Conservation (phyloP, 2,329 filamentous ascomycete species). For the Xylaria sp. region DNA sequence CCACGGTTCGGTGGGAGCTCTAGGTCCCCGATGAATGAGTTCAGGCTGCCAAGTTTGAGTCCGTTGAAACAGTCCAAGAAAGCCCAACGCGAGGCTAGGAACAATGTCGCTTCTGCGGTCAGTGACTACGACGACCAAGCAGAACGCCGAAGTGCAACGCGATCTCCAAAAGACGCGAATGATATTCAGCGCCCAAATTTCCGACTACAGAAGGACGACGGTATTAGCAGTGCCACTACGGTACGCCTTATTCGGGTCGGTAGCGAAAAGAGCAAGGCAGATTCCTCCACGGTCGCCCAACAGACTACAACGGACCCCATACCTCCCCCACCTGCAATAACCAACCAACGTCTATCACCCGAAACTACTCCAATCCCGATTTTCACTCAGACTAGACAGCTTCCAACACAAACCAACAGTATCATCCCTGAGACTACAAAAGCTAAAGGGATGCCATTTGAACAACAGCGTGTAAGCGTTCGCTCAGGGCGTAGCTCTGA, state of each 20-base stretch:
- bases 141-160: background rate
- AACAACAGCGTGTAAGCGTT: conserved; percentile 32
- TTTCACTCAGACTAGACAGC: conserved; percentile 2
- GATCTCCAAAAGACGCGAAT: conserved; percentile 25
- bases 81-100: conserved; percentile 31
- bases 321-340: conserved; percentile 17
- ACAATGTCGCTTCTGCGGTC: conserved; percentile 42
- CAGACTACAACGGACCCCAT: conserved; percentile 14
- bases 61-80: conserved; percentile 43
- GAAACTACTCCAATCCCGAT: conserved; percentile 13
- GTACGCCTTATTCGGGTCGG: conserved; percentile 49
- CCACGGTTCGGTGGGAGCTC: conserved; percentile 43
- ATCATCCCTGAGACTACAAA: conserved; percentile 28
- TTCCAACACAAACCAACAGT: background rate
- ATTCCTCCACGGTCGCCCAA: background rate
- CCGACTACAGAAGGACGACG: conserved; percentile 46
- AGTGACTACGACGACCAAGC: conserved; percentile 39
- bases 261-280: conserved; percentile 40
- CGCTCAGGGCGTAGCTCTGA: conserved; percentile 33
- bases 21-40: conserved; percentile 44
- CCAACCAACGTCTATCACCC: conserved; percentile 16
- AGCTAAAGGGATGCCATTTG: conserved; percentile 11
- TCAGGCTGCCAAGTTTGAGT: conserved; percentile 47
- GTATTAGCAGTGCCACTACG: conserved; percentile 44
- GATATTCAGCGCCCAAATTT: conserved; percentile 41